phyloP scores from a whole-genome alignment of 23 red algal genomes.

The Gracilaria domingensis region DNA sequence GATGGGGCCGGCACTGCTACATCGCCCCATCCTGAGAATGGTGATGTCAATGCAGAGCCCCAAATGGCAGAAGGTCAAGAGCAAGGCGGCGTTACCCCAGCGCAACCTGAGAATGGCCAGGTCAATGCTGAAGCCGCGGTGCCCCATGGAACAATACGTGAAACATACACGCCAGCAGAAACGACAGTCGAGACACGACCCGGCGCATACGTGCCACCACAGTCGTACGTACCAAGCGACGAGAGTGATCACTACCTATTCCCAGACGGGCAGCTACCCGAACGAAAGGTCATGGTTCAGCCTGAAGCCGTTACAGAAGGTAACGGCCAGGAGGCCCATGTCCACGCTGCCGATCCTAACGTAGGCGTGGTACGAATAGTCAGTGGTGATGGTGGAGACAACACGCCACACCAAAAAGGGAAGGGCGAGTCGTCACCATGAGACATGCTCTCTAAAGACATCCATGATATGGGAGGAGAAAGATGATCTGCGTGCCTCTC shows the following conservation, averaged over 20 bases:
- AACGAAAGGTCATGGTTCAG: not conserved
- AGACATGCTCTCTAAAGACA: not conserved
- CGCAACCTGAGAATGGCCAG: not conserved
- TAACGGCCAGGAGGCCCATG: not conserved
- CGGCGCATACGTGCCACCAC: slow-evolving; percentile 13
- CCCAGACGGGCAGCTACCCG: slow-evolving; percentile 7
- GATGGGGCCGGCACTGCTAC: not conserved
- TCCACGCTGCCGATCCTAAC: not conserved
- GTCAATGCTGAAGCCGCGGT: not conserved
- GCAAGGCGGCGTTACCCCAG: not conserved
- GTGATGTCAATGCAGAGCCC: not conserved
- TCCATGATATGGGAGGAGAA: not conserved
- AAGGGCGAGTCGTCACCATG: not conserved
- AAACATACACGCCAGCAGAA: not conserved
- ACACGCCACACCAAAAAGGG: not conserved
- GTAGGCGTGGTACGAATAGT: not conserved
- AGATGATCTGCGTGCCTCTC: not conserved
- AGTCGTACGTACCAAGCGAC: not conserved
- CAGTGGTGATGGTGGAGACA: not conserved
- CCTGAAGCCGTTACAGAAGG: not conserved
- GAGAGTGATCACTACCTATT: slow-evolving; percentile 23
- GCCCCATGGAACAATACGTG: not conserved
- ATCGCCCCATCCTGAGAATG: not conserved
- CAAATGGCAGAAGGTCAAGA: not conserved
- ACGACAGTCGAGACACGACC: not conserved